phyloP scores from a whole-genome alignment of 495 filamentous ascomycete genomes.

The Penicillium bovifimosum region DNA sequence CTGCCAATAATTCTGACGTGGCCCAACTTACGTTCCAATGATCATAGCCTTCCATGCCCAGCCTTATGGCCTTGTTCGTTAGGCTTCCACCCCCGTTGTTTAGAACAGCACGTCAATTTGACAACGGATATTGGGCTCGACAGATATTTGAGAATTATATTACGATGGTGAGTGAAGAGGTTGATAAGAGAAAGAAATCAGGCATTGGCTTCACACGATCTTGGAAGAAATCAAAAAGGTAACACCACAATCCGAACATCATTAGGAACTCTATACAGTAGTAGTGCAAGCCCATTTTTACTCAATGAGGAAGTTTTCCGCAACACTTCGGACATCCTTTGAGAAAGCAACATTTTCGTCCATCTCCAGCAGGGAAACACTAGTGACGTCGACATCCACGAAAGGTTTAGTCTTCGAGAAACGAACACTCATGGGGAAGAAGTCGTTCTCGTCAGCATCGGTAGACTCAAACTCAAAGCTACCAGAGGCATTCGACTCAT shows the following conservation, averaged over 20 bases:
- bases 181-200: conserved; percentile 12
- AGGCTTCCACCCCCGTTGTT: not conserved
- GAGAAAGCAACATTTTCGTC: conserved; percentile 76
- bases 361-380: conserved; percentile 69
- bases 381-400: conserved; percentile 80
- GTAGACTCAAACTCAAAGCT: conserved; percentile 92
- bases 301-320: conserved; percentile 77
- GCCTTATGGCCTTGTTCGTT: not conserved
- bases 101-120: too few relatives aligned
- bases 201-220: conserved; percentile 21
- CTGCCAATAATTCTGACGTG: conserved; percentile 24
- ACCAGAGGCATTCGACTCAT: conserved; percentile 72
- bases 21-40: conserved; percentile 17
- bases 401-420: conserved; percentile 85
- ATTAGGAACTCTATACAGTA: conserved; percentile 43
- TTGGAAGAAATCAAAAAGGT: conserved; percentile 13
- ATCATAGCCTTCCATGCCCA: not conserved
- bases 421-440: conserved; percentile 92
- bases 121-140: not conserved
- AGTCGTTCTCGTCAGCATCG: conserved; percentile 76
- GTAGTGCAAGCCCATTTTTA: conserved; percentile 36
- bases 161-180: not conserved
- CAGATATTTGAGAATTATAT: not conserved
- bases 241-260: conserved; percentile 35
- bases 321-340: conserved; percentile 81